Evolutionary conservation across 257 asterid species (phyloP).

Genomic region (Prunella vulgaris): DNA sequence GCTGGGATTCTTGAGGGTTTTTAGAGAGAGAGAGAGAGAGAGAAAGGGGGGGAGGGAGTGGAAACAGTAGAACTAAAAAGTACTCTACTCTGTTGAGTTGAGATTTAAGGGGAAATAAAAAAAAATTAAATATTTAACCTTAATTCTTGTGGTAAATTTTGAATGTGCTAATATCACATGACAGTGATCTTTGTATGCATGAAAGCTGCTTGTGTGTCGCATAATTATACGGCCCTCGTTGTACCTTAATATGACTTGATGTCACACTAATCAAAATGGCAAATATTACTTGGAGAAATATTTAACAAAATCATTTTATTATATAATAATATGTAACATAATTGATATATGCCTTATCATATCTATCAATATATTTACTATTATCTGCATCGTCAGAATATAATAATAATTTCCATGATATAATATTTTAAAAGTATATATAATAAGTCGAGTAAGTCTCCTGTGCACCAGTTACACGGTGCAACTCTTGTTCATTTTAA

Average conservation of each 20-base stretch:
- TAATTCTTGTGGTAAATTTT: constrained; percentile 12
- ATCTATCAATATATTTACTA: too few species aligned
- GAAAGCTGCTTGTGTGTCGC: not conserved
- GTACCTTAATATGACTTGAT: too few species aligned
- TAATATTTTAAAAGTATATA: too few species aligned
- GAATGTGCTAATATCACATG: not conserved
- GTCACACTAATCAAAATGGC: too few species aligned
- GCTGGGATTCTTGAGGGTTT: constrained; percentile 40
- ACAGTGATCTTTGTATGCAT: not conserved
- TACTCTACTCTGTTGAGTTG: not conserved
- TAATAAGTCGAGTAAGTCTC: too few species aligned
- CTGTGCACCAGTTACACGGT: too few species aligned
- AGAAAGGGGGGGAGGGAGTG: not conserved
- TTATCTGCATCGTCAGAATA: too few species aligned
- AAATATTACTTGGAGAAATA: too few species aligned
- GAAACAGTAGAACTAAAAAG: not conserved
- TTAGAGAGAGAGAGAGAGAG: constrained; percentile 25
- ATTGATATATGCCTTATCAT: not conserved
- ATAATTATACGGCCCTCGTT: not conserved
- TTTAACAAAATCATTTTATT: too few species aligned
- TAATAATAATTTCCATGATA: too few species aligned
- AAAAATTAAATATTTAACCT: constrained; percentile 2
- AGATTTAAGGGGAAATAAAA: constrained; percentile 6
- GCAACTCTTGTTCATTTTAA: too few species aligned
- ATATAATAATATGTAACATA: too few species aligned